Evolutionary conservation across 371 early-diverging fungal species (phyloP), one percentile per base, ranked within the genome.

Genomic region (Dichotomocladium elegans): DNA sequence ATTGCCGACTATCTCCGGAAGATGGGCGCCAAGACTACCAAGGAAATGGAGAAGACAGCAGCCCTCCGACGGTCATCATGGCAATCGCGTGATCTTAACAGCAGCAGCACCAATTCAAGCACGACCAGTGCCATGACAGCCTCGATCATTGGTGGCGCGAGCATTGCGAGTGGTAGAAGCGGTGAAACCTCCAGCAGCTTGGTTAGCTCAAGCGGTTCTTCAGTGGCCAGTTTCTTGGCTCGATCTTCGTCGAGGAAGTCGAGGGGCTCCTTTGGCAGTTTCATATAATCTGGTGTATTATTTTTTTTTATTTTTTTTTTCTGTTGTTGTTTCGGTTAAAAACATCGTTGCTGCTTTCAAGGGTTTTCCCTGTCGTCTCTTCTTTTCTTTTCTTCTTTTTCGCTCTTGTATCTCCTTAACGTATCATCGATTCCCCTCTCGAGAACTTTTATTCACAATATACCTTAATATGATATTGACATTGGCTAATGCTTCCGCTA

Each of bases 321-420:
- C n/a, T n/a, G n/a, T n/a, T n/a, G n/a, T n/a, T n/a, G n/a, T n/a
- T n/a, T n/a, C n/a, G n/a, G n/a, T n/a, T n/a, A n/a, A n/a, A n/a
- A n/a, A n/a, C n/a, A n/a, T n/a, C n/a, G n/a, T n/a, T n/a, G n/a
- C n/a, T n/a, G n/a, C n/a, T n/a, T n/a, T n/a, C n/a, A n/a, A n/a
- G n/a, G n/a, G n/a, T n/a, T 45, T 26, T 45, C 45, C 28, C 28
- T 45, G 22, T 37, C 21, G 40, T 24, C 26, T 45, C 26, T 37
- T 19, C 44, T 35, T 50, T 34, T 33, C 17, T 21, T 90, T 67
- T 40, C 82, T 1, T 81, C 87, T 14, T 90, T 35, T 51, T 27
- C 10, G 31, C 28, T 43, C 41, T 25, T 43, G 27, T 26, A 37
- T 17, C 29, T 14, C 10, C 17, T 15, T 49, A 14, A 30, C 29